Base-by-base conservation (phyloP, 768 basidiomycete species). In the Hericium rajendrae region DNA sequence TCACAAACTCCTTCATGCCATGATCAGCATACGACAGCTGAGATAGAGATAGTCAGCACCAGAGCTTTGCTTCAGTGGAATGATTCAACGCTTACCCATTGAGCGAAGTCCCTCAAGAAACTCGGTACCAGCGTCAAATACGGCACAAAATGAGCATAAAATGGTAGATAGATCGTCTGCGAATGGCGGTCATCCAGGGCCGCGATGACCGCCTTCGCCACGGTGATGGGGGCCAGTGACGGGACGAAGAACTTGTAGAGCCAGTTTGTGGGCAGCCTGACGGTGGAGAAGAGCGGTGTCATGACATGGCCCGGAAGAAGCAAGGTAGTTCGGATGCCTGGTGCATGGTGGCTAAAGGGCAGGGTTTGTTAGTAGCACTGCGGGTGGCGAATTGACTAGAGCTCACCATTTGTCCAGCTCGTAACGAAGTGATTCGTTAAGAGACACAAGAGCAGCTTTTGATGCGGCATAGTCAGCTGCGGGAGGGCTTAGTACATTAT, bases 391-490 rank as follows among this genome's bases (percentile, higher is more conserved):
- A n/a, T n/a, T 53, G 24, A 2, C n/a, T 48, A 16, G n/a, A 40
- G 39, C 67, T 54, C 69, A 88, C 86, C 78, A 74, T 48, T 86
- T 82, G 68, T 94, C 88, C 16, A 98, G 81, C 69, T 99, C 95
- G 63, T 85, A 88, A 53, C 92, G 81, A 54, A 99, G 77, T 13
- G 88, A 85, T 62, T 94, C 88, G 63, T 95, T 84, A 48, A 97
- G 70, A 37, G 81, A 80, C 15, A 89, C 74, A 20, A 88, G 67
- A n/a, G 94, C 94, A 11, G 93, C 90, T 73, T 99, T 99, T 24
- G 91, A 92, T 9, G 93, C 91, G 68, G 78, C 79, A 69, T 99
- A 98, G 72, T 95, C 92, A 65, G 85, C 90, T 91, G 56, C 20
- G 38, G 39, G 58, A 37, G 64, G 48, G 32, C 38, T 24, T 26